phyloP scores from a whole-genome alignment of 495 filamentous ascomycete genomes.

The Neurospora sp. region DNA sequence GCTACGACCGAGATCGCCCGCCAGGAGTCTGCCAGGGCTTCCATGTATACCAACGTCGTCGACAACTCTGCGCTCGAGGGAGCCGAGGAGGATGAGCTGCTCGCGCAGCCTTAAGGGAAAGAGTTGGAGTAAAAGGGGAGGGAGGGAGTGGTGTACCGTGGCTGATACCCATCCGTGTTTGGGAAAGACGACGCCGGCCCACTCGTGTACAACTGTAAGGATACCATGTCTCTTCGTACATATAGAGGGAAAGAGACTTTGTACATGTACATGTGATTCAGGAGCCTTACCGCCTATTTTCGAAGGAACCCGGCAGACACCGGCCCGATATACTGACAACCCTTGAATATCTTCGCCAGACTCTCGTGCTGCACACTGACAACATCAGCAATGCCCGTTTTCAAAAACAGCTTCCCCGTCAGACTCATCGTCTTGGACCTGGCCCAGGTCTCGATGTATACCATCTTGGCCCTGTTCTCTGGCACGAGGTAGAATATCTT shows the following conservation, averaged over 20 bases:
- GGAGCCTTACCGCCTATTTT: neutral
- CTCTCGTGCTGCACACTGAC: slow-evolving; percentile 31
- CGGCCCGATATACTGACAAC: neutral
- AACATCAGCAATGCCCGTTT: slow-evolving; percentile 29
- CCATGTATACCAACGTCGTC: slow-evolving; percentile 31
- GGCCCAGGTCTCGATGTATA: slow-evolving; percentile 92
- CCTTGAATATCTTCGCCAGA: slow-evolving; percentile 8
- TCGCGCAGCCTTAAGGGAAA: neutral
- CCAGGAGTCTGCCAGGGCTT: slow-evolving; percentile 33
- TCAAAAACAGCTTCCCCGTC: slow-evolving; percentile 58
- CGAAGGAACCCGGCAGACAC: neutral
- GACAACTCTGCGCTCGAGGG: slow-evolving; percentile 5
- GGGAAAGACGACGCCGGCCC: neutral
- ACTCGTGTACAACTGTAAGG: slow-evolving; percentile 1
- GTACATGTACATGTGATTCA: neutral
- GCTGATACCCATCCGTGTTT: neutral
- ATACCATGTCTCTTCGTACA: neutral
- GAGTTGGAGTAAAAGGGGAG: neutral
- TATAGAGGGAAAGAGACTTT: neutral
- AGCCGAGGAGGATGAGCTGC: slow-evolving; percentile 6
- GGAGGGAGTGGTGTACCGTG: neutral
- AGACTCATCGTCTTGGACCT: slow-evolving; percentile 69
- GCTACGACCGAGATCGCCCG: slow-evolving; percentile 42
- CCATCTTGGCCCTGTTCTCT: slow-evolving; percentile 39
- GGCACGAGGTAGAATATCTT: slow-evolving; percentile 46